Percentiles rank a stretch among this genome's conserved stretches.
Evolutionary conservation across 192 early-diverging fungal genomes (phyloP).

Genomic region (Paraglomus occultum): DNA sequence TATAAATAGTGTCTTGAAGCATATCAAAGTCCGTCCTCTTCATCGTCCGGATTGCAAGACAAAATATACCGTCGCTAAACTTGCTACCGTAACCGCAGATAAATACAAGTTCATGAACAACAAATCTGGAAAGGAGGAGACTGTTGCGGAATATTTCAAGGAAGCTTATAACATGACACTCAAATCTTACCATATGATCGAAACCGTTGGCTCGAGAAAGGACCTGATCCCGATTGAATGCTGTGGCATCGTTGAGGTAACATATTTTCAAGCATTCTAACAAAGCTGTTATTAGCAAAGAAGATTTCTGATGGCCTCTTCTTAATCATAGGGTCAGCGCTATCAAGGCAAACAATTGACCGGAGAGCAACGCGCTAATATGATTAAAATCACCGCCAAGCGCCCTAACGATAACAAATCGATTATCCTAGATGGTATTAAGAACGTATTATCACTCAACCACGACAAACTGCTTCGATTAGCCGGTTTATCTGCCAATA

Average conservation of each 20-base stretch:
- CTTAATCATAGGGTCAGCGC: slow-evolving; percentile 61
- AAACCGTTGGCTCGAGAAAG: slow-evolving; percentile 66
- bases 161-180: slow-evolving; percentile 70
- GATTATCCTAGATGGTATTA: slow-evolving; percentile 66
- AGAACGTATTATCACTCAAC: slow-evolving; percentile 56
- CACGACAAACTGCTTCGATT: slow-evolving; percentile 68
- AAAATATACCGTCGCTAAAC: neutral
- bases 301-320: neutral
- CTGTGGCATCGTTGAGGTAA: slow-evolving; percentile 69
- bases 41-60: slow-evolving; percentile 24
- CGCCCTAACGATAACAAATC: slow-evolving; percentile 74
- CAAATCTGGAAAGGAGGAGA: slow-evolving; percentile 46
- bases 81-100: neutral
- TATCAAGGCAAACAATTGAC: slow-evolving; percentile 72
- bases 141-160: slow-evolving; percentile 75
- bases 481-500: slow-evolving; percentile 71
- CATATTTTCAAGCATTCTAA: neutral
- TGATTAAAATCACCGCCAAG: slow-evolving; percentile 91
- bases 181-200: slow-evolving; percentile 75
- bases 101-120: neutral
- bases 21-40: slow-evolving; percentile 1
- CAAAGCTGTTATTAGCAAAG: neutral
- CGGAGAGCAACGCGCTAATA: slow-evolving; percentile 85
- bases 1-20: neutral
- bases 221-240: slow-evolving; percentile 85